These are phyloP conservation scores for Agaricus blazei DNA, from an alignment of 768 basidiomycete species.

Conservation along the genomic window DNA sequence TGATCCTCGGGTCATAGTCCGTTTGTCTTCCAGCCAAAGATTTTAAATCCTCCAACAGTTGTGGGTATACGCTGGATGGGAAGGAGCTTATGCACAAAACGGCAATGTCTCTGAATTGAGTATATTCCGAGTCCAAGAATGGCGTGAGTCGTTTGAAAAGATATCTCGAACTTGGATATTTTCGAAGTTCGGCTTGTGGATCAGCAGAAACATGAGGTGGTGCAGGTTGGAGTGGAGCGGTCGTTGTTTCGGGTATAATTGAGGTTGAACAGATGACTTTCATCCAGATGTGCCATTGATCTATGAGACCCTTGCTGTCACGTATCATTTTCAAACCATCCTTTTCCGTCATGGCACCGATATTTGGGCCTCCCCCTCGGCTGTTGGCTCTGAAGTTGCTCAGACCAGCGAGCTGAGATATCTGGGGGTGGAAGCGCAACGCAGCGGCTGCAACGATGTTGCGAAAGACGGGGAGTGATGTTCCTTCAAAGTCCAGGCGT, in stretches of 20 bases:
- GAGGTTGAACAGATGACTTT: slow-evolving; percentile 84
- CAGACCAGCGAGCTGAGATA: slow-evolving; percentile 71
- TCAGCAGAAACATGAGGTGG: slow-evolving; percentile 27
- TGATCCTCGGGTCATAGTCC: slow-evolving; percentile 65
- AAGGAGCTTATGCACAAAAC: slow-evolving; percentile 88
- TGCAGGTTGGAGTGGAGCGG: slow-evolving; percentile 45
- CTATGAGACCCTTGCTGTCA: slow-evolving; percentile 55
- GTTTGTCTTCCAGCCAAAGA: slow-evolving; percentile 77
- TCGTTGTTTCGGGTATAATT: slow-evolving; percentile 55
- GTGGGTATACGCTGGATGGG: slow-evolving; percentile 69
- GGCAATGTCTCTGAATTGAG: slow-evolving; percentile 78
- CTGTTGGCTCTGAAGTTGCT: slow-evolving; percentile 27
- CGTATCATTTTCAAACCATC: slow-evolving; percentile 47
- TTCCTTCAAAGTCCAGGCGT: slow-evolving; percentile 44
- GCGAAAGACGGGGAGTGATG: slow-evolving; percentile 47
- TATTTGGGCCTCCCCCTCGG: slow-evolving; percentile 43
- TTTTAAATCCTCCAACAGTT: slow-evolving; percentile 80
- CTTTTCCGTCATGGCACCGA: slow-evolving; percentile 42
- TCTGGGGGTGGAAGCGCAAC: slow-evolving; percentile 64
- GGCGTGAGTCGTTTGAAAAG: slow-evolving; percentile 83
- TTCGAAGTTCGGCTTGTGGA: slow-evolving; percentile 72
- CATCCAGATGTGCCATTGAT: slow-evolving; percentile 84
- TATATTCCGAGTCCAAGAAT: slow-evolving; percentile 83
- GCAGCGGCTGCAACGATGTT: slow-evolving; percentile 65
- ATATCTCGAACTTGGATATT: slow-evolving; percentile 75